A percentile compares a stretch with the other conserved stretches of the same genome.
These are phyloP conservation scores for Cicer arietinum DNA, from an alignment of 306 rosid genomes.

Conservation along the genomic window DNA sequence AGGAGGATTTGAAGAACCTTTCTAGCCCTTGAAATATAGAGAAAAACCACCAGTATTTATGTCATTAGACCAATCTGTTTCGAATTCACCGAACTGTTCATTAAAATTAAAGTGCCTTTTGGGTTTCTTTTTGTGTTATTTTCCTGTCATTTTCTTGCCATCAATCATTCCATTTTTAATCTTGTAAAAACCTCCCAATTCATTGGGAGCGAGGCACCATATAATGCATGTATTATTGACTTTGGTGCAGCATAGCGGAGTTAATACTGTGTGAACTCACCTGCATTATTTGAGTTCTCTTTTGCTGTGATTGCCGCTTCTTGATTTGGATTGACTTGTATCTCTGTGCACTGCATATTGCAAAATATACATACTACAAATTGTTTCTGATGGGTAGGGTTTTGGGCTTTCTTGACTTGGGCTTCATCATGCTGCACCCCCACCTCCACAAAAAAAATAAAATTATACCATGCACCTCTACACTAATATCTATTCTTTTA, in stretches of 20 bases:
- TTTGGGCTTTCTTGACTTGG: too few species aligned
- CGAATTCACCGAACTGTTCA: conserved; percentile 41
- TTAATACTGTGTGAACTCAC: conserved; percentile 8
- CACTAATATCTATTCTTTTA: too few species aligned
- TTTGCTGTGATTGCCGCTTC: not conserved
- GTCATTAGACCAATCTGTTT: conserved; percentile 41
- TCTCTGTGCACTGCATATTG: not conserved
- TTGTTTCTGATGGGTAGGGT: too few species aligned
- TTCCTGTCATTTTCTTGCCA: conserved; percentile 22
- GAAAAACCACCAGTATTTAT: conserved; percentile 34
- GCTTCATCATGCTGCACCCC: too few species aligned
- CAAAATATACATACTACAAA: not conserved
- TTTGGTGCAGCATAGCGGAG: conserved; percentile 6
- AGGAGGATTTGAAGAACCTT: conserved; percentile 87
- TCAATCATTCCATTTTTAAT: not conserved
- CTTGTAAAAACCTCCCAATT: conserved; percentile 21
- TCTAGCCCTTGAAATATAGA: conserved; percentile 75
- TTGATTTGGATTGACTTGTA: conserved; percentile 2
- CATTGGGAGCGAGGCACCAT: conserved; percentile 33
- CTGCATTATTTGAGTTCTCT: not conserved
- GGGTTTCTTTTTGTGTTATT: not conserved
- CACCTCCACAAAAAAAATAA: too few species aligned
- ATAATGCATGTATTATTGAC: not conserved
- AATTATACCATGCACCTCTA: too few species aligned
- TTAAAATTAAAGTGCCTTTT: conserved; percentile 33